phyloP scores from a whole-genome alignment of 2,329 filamentous ascomycete species.

The Cercospora canescens region DNA sequence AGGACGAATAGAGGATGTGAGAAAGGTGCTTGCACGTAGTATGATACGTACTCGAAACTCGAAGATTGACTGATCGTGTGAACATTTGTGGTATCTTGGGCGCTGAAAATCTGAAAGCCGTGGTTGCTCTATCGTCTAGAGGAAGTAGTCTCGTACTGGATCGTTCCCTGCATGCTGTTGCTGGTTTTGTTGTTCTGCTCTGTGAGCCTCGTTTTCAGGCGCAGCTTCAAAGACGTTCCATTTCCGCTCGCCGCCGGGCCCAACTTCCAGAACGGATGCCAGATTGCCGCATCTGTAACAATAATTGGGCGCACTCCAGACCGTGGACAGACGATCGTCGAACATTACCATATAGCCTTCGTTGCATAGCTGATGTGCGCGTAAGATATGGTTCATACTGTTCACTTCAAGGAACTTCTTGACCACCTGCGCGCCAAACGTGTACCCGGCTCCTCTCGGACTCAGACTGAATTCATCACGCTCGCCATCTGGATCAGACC shows the following conservation, averaged over 20 bases:
- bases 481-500: conserved; percentile 97
- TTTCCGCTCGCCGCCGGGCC: conserved; percentile 85
- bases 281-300: conserved; percentile 81
- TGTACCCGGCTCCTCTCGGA: conserved; percentile 92
- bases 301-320: conserved; percentile 92
- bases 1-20: background rate
- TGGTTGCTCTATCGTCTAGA: conserved; percentile 46
- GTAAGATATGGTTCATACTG: conserved; percentile 94
- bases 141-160: conserved; percentile 67
- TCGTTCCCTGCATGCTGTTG: conserved; percentile 67
- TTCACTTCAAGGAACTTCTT: conserved; percentile 98
- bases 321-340: conserved; percentile 89
- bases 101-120: background rate
- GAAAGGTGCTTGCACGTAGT: background rate
- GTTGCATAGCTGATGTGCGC: conserved; percentile 97
- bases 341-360: conserved; percentile 97
- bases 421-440: conserved; percentile 95
- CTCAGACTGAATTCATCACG: conserved; percentile 95
- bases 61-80: conserved; percentile 2
- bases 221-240: conserved; percentile 99
- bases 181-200: conserved; percentile 67
- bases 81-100: conserved; percentile 3
- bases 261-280: conserved; percentile 94
- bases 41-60: conserved; percentile 8
- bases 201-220: conserved; percentile 89